Conservation (phyloP, 768 basidiomycete genomes). For the Polyporus arcularius region DNA sequence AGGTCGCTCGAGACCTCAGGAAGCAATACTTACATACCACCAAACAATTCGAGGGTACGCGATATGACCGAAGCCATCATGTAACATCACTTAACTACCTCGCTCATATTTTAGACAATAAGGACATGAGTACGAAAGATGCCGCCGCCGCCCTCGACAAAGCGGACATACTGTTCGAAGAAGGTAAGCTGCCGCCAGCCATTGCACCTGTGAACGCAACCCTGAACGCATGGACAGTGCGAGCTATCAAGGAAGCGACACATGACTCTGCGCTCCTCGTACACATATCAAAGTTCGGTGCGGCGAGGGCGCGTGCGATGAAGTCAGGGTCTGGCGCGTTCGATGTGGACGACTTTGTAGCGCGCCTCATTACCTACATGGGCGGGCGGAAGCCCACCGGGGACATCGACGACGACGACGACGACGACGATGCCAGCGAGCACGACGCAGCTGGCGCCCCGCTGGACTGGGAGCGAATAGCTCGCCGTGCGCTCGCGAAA, state of each 20-base stretch:
- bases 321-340: constrained; percentile 87
- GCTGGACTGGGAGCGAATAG: constrained; percentile 86
- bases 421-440: constrained; percentile 51
- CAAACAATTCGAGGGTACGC: constrained; percentile 55
- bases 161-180: constrained; percentile 63
- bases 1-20: constrained; percentile 73
- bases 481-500: constrained; percentile 78
- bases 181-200: constrained; percentile 43
- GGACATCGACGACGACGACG: constrained; percentile 32
- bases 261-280: constrained; percentile 85
- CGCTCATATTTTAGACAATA: constrained; percentile 31
- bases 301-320: constrained; percentile 86
- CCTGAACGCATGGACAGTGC: constrained; percentile 44
- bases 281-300: constrained; percentile 74
- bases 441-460: constrained; percentile 37
- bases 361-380: constrained; percentile 74
- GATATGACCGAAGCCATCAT: neutral
- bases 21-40: constrained; percentile 69
- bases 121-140: constrained; percentile 52
- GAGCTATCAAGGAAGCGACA: constrained; percentile 84
- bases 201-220: neutral
- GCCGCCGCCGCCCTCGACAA: constrained; percentile 55
- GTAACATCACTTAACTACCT: neutral
- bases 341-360: constrained; percentile 89
- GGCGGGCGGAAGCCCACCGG: constrained; percentile 54